These are phyloP conservation scores for Rickenella mellea DNA, from an alignment of 768 basidiomycete genomes.

Conservation along the genomic window DNA sequence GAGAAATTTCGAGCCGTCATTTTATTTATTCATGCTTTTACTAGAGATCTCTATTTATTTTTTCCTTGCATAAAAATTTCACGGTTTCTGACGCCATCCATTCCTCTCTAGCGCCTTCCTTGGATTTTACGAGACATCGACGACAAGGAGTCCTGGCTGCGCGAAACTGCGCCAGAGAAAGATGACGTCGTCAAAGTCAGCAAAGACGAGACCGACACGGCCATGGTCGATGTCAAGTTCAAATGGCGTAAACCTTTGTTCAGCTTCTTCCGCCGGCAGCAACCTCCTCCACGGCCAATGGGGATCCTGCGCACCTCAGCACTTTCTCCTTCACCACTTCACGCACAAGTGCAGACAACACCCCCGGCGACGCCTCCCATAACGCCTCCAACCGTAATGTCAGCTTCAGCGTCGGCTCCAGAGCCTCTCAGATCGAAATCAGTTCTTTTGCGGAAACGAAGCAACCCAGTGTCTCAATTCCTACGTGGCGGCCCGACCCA, in stretches of 20 bases:
- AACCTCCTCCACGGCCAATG: background rate
- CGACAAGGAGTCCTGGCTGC: constrained; percentile 63
- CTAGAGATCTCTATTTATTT: background rate
- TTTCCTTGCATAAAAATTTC: background rate
- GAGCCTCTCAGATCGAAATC: no score
- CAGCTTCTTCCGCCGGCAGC: background rate
- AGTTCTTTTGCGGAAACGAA: no score
- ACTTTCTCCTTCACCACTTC: background rate
- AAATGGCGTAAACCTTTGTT: constrained; percentile 35
- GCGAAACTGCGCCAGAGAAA: constrained; percentile 42
- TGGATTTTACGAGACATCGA: constrained; percentile 67
- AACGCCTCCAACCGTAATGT: background rate
- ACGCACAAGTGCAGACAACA: background rate
- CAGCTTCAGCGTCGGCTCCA: background rate
- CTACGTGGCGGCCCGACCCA: no score
- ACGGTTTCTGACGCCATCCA: constrained; percentile 4
- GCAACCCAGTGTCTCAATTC: no score
- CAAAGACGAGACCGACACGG: constrained; percentile 67
- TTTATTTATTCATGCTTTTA: background rate
- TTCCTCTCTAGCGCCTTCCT: constrained; percentile 33
- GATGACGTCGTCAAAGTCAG: constrained; percentile 51
- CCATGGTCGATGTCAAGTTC: constrained; percentile 58
- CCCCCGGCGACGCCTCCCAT: background rate
- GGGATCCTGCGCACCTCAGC: background rate
- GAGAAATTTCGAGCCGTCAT: background rate